Conservation (phyloP, 23 red algal species). For the Gracilariopsis chorda region DNA sequence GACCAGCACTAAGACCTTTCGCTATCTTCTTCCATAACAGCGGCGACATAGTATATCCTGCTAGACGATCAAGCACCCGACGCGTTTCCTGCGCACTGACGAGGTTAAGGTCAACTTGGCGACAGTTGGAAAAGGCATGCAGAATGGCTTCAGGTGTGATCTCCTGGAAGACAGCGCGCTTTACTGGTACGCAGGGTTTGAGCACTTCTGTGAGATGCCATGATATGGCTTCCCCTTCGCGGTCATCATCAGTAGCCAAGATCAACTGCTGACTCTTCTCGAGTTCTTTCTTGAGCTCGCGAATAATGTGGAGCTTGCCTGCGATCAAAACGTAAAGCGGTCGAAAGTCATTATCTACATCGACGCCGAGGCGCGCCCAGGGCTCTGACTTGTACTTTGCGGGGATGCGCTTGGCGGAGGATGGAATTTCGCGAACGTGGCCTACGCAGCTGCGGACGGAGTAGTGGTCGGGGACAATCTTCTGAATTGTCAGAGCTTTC, state of each 20-base stretch:
- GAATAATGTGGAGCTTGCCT: conserved; percentile 61
- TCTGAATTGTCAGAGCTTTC: conserved; percentile 92
- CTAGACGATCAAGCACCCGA: conserved; percentile 89
- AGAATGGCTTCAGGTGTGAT: conserved; percentile 87
- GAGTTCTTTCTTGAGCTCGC: conserved; percentile 55
- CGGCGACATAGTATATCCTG: conserved; percentile 95
- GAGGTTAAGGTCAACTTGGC: conserved; percentile 86
- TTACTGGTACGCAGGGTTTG: conserved; percentile 80
- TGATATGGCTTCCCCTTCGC: conserved; percentile 98
- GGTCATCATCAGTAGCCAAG: conserved; percentile 97
- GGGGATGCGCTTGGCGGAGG: conserved; percentile 87
- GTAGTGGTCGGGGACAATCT: conserved; percentile 68
- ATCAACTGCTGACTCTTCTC: conserved; percentile 63
- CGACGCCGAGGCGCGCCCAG: conserved; percentile 94
- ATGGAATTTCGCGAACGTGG: conserved; percentile 91
- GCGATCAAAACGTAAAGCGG: conserved; percentile 86
- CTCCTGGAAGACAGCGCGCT: conserved; percentile 95
- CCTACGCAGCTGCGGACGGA: conserved; percentile 89
- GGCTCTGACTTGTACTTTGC: conserved; percentile 70
- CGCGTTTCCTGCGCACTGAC: conserved; percentile 94
- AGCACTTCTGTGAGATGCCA: conserved; percentile 95
- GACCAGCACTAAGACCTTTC: conserved; percentile 78
- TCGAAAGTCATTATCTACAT: conserved; percentile 84
- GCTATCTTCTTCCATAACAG: conserved; percentile 98
- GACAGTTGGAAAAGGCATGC: conserved; percentile 66